Conservation (phyloP, 345 rosid species). For the Rubroshorea leprosula region DNA sequence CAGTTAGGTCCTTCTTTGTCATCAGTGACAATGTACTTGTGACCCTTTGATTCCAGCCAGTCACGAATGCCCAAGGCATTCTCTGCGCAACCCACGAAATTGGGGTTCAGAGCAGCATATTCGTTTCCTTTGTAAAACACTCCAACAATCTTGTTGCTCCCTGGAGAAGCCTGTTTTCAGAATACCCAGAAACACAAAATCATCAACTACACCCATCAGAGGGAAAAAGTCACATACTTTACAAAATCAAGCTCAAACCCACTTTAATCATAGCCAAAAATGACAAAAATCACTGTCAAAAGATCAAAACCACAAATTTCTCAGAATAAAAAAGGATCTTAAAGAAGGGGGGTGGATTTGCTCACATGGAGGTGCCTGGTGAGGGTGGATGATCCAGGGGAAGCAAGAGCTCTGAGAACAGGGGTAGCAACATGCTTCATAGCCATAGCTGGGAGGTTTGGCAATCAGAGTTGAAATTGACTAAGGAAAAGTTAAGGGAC, state of each 20-base stretch:
- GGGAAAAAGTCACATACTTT: not conserved
- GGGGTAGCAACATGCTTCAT: slow-evolving; percentile 51
- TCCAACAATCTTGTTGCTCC: slow-evolving; percentile 86
- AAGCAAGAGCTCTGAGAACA: slow-evolving; percentile 41
- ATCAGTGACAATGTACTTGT: slow-evolving; percentile 78
- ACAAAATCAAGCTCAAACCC: not conserved
- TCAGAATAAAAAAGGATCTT: not conserved
- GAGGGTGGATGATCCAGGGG: slow-evolving; percentile 30
- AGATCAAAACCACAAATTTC: not conserved
- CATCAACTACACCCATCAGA: not conserved
- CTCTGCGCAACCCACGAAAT: slow-evolving; percentile 76
- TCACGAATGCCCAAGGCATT: slow-evolving; percentile 65
- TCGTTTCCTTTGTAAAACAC: slow-evolving; percentile 94
- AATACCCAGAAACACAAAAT: not conserved
- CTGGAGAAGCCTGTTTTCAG: slow-evolving; percentile 55
- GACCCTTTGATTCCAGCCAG: slow-evolving; percentile 86
- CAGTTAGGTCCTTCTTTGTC: slow-evolving; percentile 84
- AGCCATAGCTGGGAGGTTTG: slow-evolving; percentile 29
- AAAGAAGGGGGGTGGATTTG: not conserved
- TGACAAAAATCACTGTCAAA: not conserved
- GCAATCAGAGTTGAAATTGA: not conserved
- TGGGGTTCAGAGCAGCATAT: slow-evolving; percentile 64
- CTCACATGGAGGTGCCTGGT: slow-evolving; percentile 63
- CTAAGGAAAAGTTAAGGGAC: not conserved
- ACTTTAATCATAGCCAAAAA: not conserved